Conservation (phyloP, 108 stramenopile genomes). For the Cafeteria roenbergensis region DNA sequence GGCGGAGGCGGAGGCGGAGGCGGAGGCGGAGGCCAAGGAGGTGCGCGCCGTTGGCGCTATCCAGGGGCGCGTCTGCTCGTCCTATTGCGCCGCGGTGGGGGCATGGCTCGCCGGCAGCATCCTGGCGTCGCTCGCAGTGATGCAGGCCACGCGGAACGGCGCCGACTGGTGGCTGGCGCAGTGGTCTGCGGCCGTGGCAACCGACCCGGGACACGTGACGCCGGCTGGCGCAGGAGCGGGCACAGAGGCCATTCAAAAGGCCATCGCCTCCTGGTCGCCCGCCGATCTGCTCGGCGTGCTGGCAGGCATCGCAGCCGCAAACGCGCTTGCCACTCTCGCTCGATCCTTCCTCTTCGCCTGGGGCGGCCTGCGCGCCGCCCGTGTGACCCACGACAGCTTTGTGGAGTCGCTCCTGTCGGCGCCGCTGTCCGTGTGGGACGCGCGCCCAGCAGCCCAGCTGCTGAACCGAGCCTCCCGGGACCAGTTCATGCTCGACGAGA, state of each 20-base stretch:
- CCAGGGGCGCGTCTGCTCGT: too few species aligned
- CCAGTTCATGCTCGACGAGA: slow-evolving; percentile 75
- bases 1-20: background rate
- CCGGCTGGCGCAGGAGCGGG: too few species aligned
- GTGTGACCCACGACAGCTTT: background rate
- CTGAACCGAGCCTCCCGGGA: slow-evolving; percentile 67
- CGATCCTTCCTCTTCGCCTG: slow-evolving; percentile 33
- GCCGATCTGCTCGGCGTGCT: slow-evolving; percentile 19
- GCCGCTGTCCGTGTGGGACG: slow-evolving; percentile 42
- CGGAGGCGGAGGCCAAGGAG: background rate
- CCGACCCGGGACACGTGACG: slow-evolving; percentile 9
- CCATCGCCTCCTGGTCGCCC: background rate
- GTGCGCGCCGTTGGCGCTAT: background rate
- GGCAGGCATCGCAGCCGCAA: slow-evolving; percentile 19
- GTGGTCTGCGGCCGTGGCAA: slow-evolving; percentile 18
- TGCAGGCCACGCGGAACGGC: slow-evolving; percentile 27
- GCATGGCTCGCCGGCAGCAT: background rate
- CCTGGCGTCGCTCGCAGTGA: slow-evolving; percentile 16
- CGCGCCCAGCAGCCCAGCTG: slow-evolving; percentile 44
- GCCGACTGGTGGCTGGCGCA: slow-evolving; percentile 28
- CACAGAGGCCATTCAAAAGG: too few species aligned
- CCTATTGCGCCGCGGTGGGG: background rate
- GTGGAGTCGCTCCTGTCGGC: background rate
- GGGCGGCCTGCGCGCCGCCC: slow-evolving; percentile 2
- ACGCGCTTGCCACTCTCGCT: slow-evolving; percentile 17